phyloP scores from a whole-genome alignment of 164 flowering plant species.

The Sedum album region DNA sequence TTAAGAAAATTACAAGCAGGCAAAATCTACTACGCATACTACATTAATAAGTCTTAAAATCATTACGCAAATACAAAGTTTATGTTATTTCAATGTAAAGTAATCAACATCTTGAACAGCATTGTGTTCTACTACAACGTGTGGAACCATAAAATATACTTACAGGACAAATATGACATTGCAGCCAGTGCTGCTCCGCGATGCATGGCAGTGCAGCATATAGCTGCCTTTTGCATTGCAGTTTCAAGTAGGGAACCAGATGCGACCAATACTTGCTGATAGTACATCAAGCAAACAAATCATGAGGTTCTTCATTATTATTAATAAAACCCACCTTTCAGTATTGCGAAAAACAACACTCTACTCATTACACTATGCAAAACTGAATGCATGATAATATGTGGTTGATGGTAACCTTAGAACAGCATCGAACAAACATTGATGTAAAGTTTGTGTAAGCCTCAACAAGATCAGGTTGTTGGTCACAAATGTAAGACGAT shows the following conservation, averaged over 20 bases:
- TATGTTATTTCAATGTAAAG: not conserved
- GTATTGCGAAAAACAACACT: not conserved
- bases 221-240: conserved; percentile 92
- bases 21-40: not conserved
- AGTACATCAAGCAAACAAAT: not conserved
- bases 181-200: conserved; percentile 98
- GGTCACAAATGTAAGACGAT: conserved; percentile 96
- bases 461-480: conserved; percentile 96
- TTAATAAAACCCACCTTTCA: not conserved
- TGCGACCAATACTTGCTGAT: conserved; percentile 70
- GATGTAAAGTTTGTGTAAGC: conserved; percentile 80
- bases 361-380: not conserved
- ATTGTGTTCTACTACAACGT: not conserved
- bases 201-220: conserved; percentile 97
- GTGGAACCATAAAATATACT: conserved; percentile 15
- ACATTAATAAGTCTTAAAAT: not conserved
- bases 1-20: not conserved
- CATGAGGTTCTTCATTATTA: not conserved
- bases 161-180: conserved; percentile 91
- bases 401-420: conserved; percentile 41
- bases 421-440: conserved; percentile 54
- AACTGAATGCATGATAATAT: not conserved
- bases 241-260: conserved; percentile 72
- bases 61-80: not conserved
- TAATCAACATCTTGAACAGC: conserved; percentile 4